phyloP scores from a whole-genome alignment of 208 protist genomes.

The Porcisia hertigi region DNA sequence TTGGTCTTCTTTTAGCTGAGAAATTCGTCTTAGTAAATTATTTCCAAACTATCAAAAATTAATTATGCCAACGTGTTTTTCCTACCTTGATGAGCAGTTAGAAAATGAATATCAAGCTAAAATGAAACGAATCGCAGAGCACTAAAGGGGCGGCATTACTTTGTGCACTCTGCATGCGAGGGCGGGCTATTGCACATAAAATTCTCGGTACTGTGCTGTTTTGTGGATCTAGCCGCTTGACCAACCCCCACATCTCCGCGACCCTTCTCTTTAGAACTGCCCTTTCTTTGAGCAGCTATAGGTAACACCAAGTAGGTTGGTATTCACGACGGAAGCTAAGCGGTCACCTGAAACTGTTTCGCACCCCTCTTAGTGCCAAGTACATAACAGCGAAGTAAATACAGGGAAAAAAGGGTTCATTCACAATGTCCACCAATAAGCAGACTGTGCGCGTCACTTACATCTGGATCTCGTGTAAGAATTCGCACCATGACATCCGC shows the following conservation, averaged over 20 bases:
- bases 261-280: background rate
- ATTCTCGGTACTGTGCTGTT: background rate
- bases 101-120: background rate
- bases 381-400: background rate
- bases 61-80: background rate
- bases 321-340: background rate
- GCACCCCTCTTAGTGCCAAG: background rate
- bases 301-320: background rate
- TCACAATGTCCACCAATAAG: slow-evolving; percentile 38
- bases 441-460: slow-evolving; percentile 72
- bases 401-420: background rate
- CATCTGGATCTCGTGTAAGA: slow-evolving; percentile 84
- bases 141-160: background rate
- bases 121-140: slow-evolving; percentile 5
- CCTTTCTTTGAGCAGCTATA: background rate
- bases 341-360: background rate
- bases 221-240: background rate
- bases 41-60: background rate
- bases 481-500: slow-evolving; percentile 86
- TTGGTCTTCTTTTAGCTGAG: background rate
- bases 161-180: background rate
- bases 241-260: background rate
- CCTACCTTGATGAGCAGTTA: background rate
- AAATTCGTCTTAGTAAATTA: background rate
- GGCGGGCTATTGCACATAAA: background rate